phyloP scores from a whole-genome alignment of 2,329 filamentous ascomycete genomes.

The Paecilomyces niveus region DNA sequence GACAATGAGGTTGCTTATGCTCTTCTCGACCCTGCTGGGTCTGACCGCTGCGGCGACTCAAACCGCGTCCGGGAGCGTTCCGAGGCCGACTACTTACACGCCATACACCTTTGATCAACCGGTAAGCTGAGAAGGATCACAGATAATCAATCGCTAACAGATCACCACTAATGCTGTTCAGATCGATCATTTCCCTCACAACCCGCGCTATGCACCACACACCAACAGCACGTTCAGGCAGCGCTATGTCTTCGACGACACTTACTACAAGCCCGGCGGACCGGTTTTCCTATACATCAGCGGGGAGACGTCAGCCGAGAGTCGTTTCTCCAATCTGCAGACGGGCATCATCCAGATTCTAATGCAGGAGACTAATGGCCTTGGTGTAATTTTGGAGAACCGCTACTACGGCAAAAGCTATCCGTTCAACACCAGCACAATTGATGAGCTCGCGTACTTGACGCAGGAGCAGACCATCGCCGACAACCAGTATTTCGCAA shows the following conservation, averaged over 20 bases:
- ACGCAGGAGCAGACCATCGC: background rate
- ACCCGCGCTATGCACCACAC: background rate
- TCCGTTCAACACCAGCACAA: background rate
- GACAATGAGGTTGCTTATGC: background rate
- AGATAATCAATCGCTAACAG: background rate
- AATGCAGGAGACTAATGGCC: background rate
- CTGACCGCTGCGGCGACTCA: background rate
- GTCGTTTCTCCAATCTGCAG: background rate
- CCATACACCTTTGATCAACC: background rate
- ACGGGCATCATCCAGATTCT: background rate
- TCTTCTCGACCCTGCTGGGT: background rate
- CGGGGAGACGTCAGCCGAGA: background rate
- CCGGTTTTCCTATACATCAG: background rate
- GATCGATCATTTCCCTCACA: background rate
- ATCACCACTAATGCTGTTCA: background rate
- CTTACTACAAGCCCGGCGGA: background rate
- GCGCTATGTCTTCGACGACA: background rate
- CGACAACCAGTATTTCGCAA: background rate
- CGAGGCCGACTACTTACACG: background rate
- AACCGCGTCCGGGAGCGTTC: background rate
- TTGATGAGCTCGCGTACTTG: background rate
- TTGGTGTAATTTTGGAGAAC: background rate
- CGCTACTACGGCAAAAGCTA: background rate
- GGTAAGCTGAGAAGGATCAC: background rate
- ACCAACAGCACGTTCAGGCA: background rate